A percentile compares a stretch with the other conserved stretches of the same genome.
phyloP scores from a whole-genome alignment of 2,329 filamentous ascomycete species.

The Knufia fluminis region DNA sequence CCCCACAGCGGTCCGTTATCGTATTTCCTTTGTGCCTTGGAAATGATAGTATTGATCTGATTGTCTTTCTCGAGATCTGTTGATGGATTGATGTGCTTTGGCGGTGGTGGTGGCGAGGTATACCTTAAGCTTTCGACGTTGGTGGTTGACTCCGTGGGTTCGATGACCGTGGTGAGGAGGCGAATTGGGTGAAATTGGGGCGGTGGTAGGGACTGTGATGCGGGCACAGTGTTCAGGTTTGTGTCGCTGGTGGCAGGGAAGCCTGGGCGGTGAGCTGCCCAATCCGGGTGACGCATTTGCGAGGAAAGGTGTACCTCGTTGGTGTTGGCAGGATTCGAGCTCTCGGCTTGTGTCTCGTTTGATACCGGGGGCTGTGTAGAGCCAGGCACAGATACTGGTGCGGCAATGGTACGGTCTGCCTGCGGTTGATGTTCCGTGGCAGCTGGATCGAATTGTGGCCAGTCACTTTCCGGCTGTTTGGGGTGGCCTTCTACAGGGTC shows the following conservation, averaged over 20 bases:
- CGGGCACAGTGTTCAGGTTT: too few relatives aligned
- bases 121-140: neutral
- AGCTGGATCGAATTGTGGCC: constrained; percentile 6
- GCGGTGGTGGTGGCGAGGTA: neutral
- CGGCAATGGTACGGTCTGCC: neutral
- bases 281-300: too few relatives aligned
- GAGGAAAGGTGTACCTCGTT: too few relatives aligned
- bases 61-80: constrained; percentile 1
- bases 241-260: too few relatives aligned
- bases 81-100: neutral
- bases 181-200: neutral
- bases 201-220: too few relatives aligned
- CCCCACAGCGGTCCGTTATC: neutral
- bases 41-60: neutral
- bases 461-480: neutral
- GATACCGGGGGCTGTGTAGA: too few relatives aligned
- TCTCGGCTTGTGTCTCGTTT: too few relatives aligned
- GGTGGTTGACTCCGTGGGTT: neutral
- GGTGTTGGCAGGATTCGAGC: too few relatives aligned
- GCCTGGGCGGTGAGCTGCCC: too few relatives aligned
- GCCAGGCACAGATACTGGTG: too few relatives aligned
- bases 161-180: neutral
- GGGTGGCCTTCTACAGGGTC: constrained; percentile 4
- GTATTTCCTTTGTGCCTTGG: neutral
- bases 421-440: neutral